A percentile compares a stretch with the other conserved stretches of the same genome.
Conservation (phyloP, 768 basidiomycete species). For the Leccinum imitatum region DNA sequence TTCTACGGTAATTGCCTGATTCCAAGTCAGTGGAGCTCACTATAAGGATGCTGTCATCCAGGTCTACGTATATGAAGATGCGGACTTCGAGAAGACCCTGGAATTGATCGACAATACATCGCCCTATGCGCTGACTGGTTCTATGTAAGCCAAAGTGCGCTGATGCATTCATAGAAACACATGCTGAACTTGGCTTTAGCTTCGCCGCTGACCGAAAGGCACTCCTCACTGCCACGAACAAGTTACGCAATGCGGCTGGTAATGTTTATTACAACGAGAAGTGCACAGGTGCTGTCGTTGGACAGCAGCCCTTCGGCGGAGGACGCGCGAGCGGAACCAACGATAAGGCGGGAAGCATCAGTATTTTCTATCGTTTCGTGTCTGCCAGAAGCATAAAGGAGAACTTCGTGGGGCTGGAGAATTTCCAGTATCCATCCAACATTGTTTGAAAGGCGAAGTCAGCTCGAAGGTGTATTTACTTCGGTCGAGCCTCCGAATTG, state of each 20-base stretch:
- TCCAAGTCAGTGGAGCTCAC: background rate
- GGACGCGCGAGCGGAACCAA: constrained; percentile 93
- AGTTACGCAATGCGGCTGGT: constrained; percentile 87
- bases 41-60: constrained; percentile 26
- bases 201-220: constrained; percentile 83
- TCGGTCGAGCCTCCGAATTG: background rate
- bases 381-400: constrained; percentile 95
- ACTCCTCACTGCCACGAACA: constrained; percentile 75
- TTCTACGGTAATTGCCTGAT: constrained; percentile 58
- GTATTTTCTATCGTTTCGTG: constrained; percentile 77
- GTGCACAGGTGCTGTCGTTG: constrained; percentile 96
- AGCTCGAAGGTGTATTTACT: background rate
- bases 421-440: constrained; percentile 88
- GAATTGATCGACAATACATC: constrained; percentile 86
- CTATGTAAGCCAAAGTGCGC: constrained; percentile 60
- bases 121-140: constrained; percentile 89
- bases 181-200: constrained; percentile 40
- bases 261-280: constrained; percentile 99
- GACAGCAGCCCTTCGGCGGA: constrained; percentile 98
- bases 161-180: background rate
- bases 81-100: constrained; percentile 81
- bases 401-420: constrained; percentile 83
- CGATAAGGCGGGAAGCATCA: constrained; percentile 92
- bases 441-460: constrained; percentile 43
- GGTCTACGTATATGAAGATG: constrained; percentile 89